Evolutionary conservation across 371 early-diverging fungal species (phyloP), one percentile per base, ranked within the genome.

Genomic region (Polyrhizophydium stewartii): DNA sequence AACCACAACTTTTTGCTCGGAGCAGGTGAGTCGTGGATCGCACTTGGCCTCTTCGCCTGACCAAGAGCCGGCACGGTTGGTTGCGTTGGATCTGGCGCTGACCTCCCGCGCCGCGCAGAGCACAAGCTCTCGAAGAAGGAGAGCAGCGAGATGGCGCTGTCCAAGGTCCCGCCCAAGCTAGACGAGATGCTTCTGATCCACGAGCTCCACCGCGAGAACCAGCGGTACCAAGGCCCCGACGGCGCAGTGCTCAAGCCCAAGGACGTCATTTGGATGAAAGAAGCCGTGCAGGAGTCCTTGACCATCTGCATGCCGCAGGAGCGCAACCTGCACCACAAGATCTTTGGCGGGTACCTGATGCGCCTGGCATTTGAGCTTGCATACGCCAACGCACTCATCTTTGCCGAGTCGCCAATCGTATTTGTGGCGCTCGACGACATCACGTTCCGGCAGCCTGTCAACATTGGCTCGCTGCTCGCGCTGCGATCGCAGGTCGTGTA

Each of bases 271-370:
- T 94, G 90, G 91, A 90, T 93, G 86, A 74, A 83, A 24, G 88
- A 92, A 61, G 92, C 96, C 9, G 73, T 67, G 5, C 77, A 90
- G 65, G 82, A 89, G 50, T 85, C 89, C 24, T 81, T 89, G 35
- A 78, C 78, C 50, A 64, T 91, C 33, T 88, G 87, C 82, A 85
- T 64, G 58, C 91, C 92, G 27, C 92, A 91, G 59, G 89, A 93
- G 53, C 87, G 95, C 45, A 97, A 97, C 63, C 86, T 97, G 37
- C 93, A 97, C 68, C 85, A 89, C 65, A 90, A 87, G 69, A 90
- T 96, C 45, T 97, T 97, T 84, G 97, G 97, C 38, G 80, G 78
- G 1, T 77, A 64, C 60, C 70, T 77, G 27, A 71, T 82, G 72
- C 68, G 77, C 10, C 66, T 70, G 6, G 82, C 78, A 0, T 78